Evolutionary conservation across 1,284 basidiomycete species (phyloP).

Genomic region (Puccinia brachypodii): DNA sequence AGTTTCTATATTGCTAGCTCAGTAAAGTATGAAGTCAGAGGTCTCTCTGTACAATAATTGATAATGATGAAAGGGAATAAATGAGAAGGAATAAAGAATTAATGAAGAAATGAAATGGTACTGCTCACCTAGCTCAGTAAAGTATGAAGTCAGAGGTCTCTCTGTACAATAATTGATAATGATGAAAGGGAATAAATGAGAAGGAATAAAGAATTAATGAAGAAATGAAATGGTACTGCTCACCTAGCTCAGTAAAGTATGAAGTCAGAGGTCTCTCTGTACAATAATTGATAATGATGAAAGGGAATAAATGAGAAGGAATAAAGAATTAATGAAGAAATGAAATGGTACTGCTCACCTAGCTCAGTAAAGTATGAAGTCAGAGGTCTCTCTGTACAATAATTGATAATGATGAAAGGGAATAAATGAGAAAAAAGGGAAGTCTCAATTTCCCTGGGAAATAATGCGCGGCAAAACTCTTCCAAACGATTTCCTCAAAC

Average conservation of each 20-base stretch:
- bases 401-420: no score
- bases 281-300: not conserved
- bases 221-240: not conserved
- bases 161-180: not conserved
- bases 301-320: not conserved
- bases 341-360: not conserved
- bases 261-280: no score
- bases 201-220: no score
- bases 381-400: no score
- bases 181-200: no score
- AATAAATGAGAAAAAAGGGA: no score
- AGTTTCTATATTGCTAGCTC: no score
- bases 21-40: not conserved
- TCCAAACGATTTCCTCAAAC: not conserved
- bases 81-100: not conserved
- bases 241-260: conserved; percentile 1
- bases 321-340: no score
- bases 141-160: no score
- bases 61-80: not conserved
- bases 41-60: not conserved
- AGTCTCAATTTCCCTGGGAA: not conserved
- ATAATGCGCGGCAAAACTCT: not conserved
- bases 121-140: not conserved
- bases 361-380: not conserved
- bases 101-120: not conserved